A percentile compares a stretch with the other conserved stretches of the same genome.
These are phyloP conservation scores for Cladophialophora carrionii DNA, from an alignment of 2,329 filamentous ascomycete species.

Conservation along the genomic window DNA sequence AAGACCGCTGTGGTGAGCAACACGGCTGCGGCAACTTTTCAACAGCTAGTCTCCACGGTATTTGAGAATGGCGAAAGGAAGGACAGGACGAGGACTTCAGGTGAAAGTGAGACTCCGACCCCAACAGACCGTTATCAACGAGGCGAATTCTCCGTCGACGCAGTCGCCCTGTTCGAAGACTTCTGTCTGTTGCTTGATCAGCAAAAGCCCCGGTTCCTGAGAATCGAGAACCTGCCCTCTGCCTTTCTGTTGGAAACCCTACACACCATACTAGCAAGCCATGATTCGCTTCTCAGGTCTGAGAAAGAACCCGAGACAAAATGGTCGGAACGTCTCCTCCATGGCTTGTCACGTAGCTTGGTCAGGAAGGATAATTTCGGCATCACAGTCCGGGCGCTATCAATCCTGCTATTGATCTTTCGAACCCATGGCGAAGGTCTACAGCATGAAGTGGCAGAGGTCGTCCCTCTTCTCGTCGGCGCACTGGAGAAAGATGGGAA, in stretches of 20 bases:
- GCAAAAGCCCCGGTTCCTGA: slow-evolving; percentile 78
- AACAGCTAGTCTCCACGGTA: slow-evolving; percentile 87
- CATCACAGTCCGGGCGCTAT: slow-evolving; percentile 28
- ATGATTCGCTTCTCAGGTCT: slow-evolving; percentile 74
- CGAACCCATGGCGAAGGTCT: slow-evolving; percentile 18
- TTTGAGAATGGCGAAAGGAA: slow-evolving; percentile 75
- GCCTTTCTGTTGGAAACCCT: slow-evolving; percentile 89
- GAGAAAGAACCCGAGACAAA: slow-evolving; percentile 82
- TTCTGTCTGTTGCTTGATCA: slow-evolving; percentile 85
- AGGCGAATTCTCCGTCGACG: slow-evolving; percentile 48
- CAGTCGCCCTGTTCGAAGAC: slow-evolving; percentile 71
- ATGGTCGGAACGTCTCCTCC: slow-evolving; percentile 63
- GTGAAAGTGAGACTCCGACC: slow-evolving; percentile 26
- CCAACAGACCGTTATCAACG: slow-evolving; percentile 21
- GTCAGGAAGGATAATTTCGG: slow-evolving; percentile 31
- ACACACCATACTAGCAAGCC: slow-evolving; percentile 84
- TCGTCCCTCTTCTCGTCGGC: slow-evolving; percentile 78
- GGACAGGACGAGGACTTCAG: slow-evolving; percentile 1
- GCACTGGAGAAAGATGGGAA: slow-evolving; percentile 82
- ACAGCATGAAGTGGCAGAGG: slow-evolving; percentile 72
- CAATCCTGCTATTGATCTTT: slow-evolving; percentile 26
- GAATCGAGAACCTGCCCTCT: slow-evolving; percentile 74
- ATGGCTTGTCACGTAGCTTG: slow-evolving; percentile 30
- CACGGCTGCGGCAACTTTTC: slow-evolving; percentile 92
- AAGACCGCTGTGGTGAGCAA: slow-evolving; percentile 94